Conservation (phyloP, 2,329 filamentous ascomycete genomes). For the Hypoxylon sp. region DNA sequence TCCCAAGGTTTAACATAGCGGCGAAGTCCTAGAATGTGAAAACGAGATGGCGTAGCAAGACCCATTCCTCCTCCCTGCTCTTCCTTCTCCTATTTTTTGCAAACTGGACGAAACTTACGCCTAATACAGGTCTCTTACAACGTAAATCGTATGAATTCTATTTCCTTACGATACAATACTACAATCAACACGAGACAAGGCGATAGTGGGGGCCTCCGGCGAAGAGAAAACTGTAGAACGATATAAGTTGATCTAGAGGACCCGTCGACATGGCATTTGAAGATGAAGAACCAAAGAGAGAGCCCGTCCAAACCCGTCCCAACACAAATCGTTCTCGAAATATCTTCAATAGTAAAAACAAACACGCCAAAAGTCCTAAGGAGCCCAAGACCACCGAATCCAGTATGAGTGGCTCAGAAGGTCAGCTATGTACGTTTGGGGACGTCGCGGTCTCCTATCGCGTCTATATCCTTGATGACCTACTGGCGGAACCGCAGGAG, state of each 20-base stretch:
- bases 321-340: slow-evolving; percentile 14
- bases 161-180: slow-evolving; percentile 24
- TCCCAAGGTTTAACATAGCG: slow-evolving; percentile 26
- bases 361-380: slow-evolving; percentile 1
- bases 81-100: slow-evolving; percentile 28
- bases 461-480: slow-evolving; percentile 51
- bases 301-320: slow-evolving; percentile 18
- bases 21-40: slow-evolving; percentile 30
- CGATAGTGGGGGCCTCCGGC: slow-evolving; percentile 30
- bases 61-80: slow-evolving; percentile 19
- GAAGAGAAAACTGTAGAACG: slow-evolving; percentile 1
- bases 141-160: slow-evolving; percentile 20
- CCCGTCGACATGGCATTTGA: slow-evolving; percentile 34
- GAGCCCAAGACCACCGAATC: slow-evolving; percentile 7
- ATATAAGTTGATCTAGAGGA: slow-evolving; percentile 35
- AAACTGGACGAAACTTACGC: slow-evolving; percentile 31
- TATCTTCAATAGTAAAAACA: slow-evolving; percentile 9
- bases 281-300: slow-evolving; percentile 24
- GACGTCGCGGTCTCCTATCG: slow-evolving; percentile 50
- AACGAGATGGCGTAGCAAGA: slow-evolving; percentile 33
- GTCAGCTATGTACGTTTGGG: slow-evolving; percentile 43
- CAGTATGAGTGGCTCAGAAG: slow-evolving; percentile 42
- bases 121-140: slow-evolving; percentile 18
- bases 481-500: slow-evolving; percentile 51
- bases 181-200: slow-evolving; percentile 21